phyloP scores from a whole-genome alignment of 208 protist species.

The Leishmania turanica region DNA sequence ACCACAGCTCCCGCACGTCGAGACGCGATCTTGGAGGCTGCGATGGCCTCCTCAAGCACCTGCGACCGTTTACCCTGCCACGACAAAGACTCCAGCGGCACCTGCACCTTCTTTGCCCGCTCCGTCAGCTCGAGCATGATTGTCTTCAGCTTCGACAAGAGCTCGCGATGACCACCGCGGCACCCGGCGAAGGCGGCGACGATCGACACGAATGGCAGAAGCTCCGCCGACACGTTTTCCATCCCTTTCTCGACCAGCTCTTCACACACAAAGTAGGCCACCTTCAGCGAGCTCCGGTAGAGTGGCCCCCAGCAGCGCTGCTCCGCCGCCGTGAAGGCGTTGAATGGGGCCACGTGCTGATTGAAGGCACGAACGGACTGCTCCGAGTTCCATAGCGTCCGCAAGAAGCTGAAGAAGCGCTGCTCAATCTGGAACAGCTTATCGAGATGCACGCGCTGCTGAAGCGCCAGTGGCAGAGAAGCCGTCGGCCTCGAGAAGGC shows the following conservation, averaged over 20 bases:
- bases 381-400: conserved; percentile 46
- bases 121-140: conserved; percentile 70
- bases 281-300: conserved; percentile 60
- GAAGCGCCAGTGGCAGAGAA: conserved; percentile 16
- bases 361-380: conserved; percentile 54
- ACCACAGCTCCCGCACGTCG: conserved; percentile 44
- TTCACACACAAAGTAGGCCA: conserved; percentile 75
- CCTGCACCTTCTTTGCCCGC: conserved; percentile 68
- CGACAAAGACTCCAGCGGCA: conserved; percentile 47
- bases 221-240: conserved; percentile 50
- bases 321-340: conserved; percentile 44
- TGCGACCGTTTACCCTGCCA: conserved; percentile 26
- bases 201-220: conserved; percentile 60
- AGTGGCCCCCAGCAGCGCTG: conserved; percentile 62
- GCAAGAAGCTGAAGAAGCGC: conserved; percentile 17
- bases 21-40: conserved; percentile 9
- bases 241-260: conserved; percentile 49
- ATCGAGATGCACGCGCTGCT: conserved; percentile 26
- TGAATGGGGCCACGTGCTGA: conserved; percentile 52
- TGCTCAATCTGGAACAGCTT: conserved; percentile 16
- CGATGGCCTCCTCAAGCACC: conserved; percentile 46
- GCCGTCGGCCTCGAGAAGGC: background rate
- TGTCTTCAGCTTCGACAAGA: conserved; percentile 56
- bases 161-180: conserved; percentile 75
- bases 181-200: conserved; percentile 69